Base-by-base conservation (phyloP, 306 rosid species). In the Astragalus membranaceus region DNA sequence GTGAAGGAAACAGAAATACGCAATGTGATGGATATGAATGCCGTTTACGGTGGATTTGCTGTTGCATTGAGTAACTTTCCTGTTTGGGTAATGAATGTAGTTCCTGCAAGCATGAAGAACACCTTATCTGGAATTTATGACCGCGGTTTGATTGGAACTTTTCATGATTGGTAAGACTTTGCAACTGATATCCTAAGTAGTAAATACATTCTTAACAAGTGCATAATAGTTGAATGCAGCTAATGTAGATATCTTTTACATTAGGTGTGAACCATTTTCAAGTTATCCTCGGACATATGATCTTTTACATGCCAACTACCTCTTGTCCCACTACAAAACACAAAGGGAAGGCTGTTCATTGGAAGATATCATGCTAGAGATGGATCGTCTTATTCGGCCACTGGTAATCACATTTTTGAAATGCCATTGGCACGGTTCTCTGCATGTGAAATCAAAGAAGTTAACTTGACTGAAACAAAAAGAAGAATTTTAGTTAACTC, bases 191-290 rank as follows among this genome's bases (percentile, higher is more conserved):
- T 54, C 11, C n/a, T 17, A 58, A 39, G 13, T 26, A 10, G 49
- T 6, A 33, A 66, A 65, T 55, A 56, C 48, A 13, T 42, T 70
- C 29, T 6, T 17, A 16, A 10, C 41, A 52, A 17, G 7, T 39
- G 42, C 47, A 29, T 10, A 47, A 32, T 36, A 61, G 39, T 65
- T 51, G 26, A 50, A 48, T 59, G 64, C 55, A 62, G 47, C 82
- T 87, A 61, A 77, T 60, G 30, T 49, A n/a, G 15, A 58, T 77
- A 32, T 78, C 36, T 63, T 58, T 59, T 23, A 61, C 58, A 29
- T 81, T 71, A 94, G 98, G 98, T 90, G 98, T 30, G 97, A 90
- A 72, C 80, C 98, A 35, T 90, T 94, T 81, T 94, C 98, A 67
- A 90, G 91, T 49, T 94, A 94, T 81, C 99, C 99, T 58, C 84